These are phyloP conservation scores for Metschnikowia cerradonensis DNA, from an alignment of 805 yeast species.

Conservation along the genomic window DNA sequence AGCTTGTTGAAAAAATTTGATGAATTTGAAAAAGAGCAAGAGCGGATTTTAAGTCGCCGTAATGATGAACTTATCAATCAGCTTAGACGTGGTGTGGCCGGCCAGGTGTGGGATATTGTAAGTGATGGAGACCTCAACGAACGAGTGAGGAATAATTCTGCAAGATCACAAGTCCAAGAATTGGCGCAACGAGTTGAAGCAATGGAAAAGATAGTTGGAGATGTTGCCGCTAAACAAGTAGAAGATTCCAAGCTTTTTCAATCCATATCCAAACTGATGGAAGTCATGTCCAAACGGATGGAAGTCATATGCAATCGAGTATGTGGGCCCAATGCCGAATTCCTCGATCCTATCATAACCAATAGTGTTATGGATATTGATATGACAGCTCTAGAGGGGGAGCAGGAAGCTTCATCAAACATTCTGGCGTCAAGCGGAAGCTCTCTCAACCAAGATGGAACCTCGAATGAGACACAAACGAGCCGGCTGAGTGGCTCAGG, in stretches of 20 bases:
- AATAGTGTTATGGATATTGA: not conserved
- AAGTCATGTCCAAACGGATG: not conserved
- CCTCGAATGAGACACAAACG: not conserved
- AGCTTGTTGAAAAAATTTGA: not conserved
- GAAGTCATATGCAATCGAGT: not conserved
- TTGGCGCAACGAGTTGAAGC: not conserved
- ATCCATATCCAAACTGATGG: not conserved
- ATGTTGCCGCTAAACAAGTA: not conserved
- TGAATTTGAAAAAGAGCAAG: not conserved
- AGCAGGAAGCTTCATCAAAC: not conserved
- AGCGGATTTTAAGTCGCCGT: too few relatives aligned
- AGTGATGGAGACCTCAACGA: not conserved
- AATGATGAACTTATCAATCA: too few relatives aligned
- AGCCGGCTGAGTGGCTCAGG: not conserved
- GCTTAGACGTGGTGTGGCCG: not conserved
- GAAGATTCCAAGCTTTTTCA: not conserved
- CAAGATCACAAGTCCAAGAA: not conserved
- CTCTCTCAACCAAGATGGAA: not conserved
- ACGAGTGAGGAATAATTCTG: not conserved
- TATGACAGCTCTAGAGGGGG: not conserved
- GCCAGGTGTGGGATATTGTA: not conserved
- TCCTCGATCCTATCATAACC: not conserved
- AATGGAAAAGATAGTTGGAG: not conserved
- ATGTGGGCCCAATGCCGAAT: not conserved
- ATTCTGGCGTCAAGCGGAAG: too few relatives aligned